Evolutionary conservation across 768 basidiomycete species (phyloP), one percentile per base, ranked within the genome.

Genomic region (Agaricus subrufescens): DNA sequence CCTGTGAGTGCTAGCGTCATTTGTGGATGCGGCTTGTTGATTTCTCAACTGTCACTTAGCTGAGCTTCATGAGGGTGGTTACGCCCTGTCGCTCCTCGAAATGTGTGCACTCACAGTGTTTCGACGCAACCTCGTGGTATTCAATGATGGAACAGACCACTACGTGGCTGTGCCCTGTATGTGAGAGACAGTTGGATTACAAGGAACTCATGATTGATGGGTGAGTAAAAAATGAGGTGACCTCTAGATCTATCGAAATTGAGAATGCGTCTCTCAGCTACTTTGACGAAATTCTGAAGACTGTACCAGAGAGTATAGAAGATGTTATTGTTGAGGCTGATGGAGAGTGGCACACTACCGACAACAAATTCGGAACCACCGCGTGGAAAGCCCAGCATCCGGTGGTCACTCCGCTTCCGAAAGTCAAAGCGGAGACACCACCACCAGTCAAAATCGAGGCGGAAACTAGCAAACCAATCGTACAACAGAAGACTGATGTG

Each of bases 121-220:
- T 98, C 71, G 97, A 99, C 70, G 94, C 94, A 0, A 79, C 78
- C 15, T 92, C 90, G 40, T 99, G 94, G 94, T 92, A 89, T 65
- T 87, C 87, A 4, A 85, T 96, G 67, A 98, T 97, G 84, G 91
- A 96, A 65, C 87, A 92, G 72, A 98, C 94, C 8, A 97, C 96
- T 2, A 94, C 94, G 30, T 99, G 91, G 89, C 70, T 88, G 46
- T 98, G 97, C 70, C 96, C 97, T 27, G 88, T 94, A 43, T 98
- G 97, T 71, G 91, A 93, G 67, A 86, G 83, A 65, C 73, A 78
- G 46, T 69, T 99, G 52, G 83, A 86, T 60, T 73, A 83, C 19
- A 87, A 88, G 34, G 92, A 98, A 58, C 73, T 99, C 37, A 87
- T 97, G 38, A 79, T 96, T 56, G 97, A 99, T 66, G 95, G 94